Percentiles rank a stretch among this genome's conserved stretches.
phyloP scores from a whole-genome alignment of 2,329 filamentous ascomycete species.

The Fusarium dlaminii region DNA sequence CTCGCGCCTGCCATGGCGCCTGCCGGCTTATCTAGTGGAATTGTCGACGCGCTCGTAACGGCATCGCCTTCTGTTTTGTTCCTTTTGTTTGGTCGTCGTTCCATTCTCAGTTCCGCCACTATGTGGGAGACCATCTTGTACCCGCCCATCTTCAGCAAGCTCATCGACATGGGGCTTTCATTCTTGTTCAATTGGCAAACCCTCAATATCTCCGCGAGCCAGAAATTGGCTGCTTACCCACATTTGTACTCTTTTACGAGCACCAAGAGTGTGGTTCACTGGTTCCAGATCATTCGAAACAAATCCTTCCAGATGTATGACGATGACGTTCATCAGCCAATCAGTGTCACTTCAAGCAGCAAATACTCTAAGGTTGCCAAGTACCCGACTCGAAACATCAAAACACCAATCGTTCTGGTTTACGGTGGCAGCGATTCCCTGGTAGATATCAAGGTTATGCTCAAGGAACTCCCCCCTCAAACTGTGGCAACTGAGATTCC shows the following conservation, averaged over 20 bases:
- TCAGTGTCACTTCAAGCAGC: slow-evolving; percentile 74
- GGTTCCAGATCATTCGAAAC: slow-evolving; percentile 99
- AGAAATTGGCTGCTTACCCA: slow-evolving; percentile 95
- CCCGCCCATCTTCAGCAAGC: slow-evolving; percentile 87
- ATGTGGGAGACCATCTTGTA: slow-evolving; percentile 99
- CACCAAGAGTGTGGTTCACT: slow-evolving; percentile 96
- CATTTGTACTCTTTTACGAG: slow-evolving; percentile 97
- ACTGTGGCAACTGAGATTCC: slow-evolving; percentile 88
- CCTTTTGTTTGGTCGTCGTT: slow-evolving; percentile 89
- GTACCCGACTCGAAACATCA: slow-evolving; percentile 97
- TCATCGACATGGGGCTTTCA: slow-evolving; percentile 82
- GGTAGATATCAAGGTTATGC: slow-evolving; percentile 93
- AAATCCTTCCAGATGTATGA: slow-evolving; percentile 99
- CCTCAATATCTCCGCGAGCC: slow-evolving; percentile 81
- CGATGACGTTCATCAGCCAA: slow-evolving; percentile 84
- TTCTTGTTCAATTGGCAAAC: slow-evolving; percentile 93
- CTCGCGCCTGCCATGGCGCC: slow-evolving; percentile 97
- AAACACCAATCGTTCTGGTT: slow-evolving; percentile 90
- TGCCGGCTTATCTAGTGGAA: slow-evolving; percentile 85
- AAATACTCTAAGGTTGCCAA: slow-evolving; percentile 97
- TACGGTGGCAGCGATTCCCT: slow-evolving; percentile 95
- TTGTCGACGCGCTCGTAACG: slow-evolving; percentile 93
- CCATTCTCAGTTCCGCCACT: slow-evolving; percentile 89
- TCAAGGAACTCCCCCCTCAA: slow-evolving; percentile 84
- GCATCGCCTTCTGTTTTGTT: slow-evolving; percentile 92